phyloP scores from a whole-genome alignment of 257 asterid species.

The Penstemon davidsonii region DNA sequence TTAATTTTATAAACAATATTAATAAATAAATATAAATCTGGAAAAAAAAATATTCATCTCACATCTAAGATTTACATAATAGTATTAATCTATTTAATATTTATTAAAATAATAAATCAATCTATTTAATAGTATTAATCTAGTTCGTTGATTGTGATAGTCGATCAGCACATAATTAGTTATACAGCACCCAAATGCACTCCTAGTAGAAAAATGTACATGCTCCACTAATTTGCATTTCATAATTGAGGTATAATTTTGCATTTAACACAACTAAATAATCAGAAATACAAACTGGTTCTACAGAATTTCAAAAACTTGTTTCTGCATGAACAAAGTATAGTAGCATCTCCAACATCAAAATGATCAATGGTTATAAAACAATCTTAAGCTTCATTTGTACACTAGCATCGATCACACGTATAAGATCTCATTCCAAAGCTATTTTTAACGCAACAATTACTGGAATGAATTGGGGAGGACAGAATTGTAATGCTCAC shows the following conservation, averaged over 20 bases:
- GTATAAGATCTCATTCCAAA: background rate
- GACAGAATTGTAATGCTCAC: slow-evolving; percentile 95
- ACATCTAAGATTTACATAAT: no score
- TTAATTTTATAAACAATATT: no score
- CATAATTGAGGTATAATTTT: background rate
- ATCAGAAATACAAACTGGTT: background rate
- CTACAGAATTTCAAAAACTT: background rate
- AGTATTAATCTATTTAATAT: no score
- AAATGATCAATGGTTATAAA: background rate
- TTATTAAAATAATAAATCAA: no score
- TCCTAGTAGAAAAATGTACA: no score
- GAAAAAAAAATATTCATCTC: no score
- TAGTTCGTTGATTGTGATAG: no score
- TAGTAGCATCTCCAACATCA: slow-evolving; percentile 1
- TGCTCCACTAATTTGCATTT: no score
- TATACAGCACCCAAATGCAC: no score
- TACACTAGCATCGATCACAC: background rate
- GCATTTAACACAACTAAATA: background rate
- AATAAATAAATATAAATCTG: no score
- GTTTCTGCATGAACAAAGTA: background rate
- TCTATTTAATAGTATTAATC: no score
- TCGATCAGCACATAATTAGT: no score
- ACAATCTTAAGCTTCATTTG: slow-evolving; percentile 2
- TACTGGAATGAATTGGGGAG: slow-evolving; percentile 46
- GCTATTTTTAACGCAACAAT: background rate